Base-by-base conservation (phyloP, 257 asterid genomes). In the Capsicum rhomboideum region DNA sequence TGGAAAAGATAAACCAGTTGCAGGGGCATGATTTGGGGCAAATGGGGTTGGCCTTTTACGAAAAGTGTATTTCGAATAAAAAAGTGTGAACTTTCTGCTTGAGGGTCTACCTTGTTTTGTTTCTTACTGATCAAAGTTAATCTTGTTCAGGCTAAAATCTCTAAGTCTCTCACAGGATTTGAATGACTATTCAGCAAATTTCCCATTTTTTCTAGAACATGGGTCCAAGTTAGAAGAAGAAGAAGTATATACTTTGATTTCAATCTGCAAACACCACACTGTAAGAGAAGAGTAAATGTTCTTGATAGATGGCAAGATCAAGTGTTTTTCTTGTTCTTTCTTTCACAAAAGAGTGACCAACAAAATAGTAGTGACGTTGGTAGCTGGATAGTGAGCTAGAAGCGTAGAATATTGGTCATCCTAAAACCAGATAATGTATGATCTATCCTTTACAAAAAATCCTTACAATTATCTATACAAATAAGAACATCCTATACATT, bases 181-280 rank as follows among this genome's bases (percentile, higher is more conserved):
- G 26, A 69, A 86, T 90, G 95, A 87, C 85, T 44, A 40, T 84
- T 79, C 54, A 11, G 87, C 85, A 10, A 90, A 67, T 82, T 84
- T 90, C 40, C 10, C 82, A 79, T 88, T 80, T 0, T 72, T 58
- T 63, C 67, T 86, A 29, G 86, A 46, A 37, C 68, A 17, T 52
- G 86, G 63, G 74, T 86, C 82, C 86, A 92, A 16, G 58, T 83
- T 74, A 78, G 92, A 85, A 58, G 96, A 90, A 44, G 93, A 85
- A 4, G 92, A 83, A 84, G 92, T 80, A n/a, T 93, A 82, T 5
- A 89, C 91, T 86, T 91, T 93, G 75, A 93, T 91, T 67, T 92
- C 90, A 74, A 71, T 85, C 11, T 94, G 93, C 90, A 94, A 85
- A 40, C 97, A 97, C 98, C 99, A 95, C 82, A 97, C 91, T 58